A percentile compares a stretch with the other conserved stretches of the same genome.
These are phyloP conservation scores for Hygrocybe coccinea DNA, from an alignment of 768 basidiomycete genomes.

Conservation along the genomic window DNA sequence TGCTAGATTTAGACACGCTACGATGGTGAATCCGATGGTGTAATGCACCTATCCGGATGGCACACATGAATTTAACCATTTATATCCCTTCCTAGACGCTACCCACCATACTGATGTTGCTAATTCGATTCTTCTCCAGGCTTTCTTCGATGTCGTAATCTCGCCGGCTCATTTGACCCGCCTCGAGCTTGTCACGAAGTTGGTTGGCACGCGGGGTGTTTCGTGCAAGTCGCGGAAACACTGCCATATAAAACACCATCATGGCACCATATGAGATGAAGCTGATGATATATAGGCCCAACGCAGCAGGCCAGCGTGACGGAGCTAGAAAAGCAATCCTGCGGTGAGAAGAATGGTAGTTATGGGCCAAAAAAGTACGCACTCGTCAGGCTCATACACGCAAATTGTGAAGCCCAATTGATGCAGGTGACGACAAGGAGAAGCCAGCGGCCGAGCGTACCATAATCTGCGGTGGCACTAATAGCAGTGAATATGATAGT, in stretches of 20 bases:
- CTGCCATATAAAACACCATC: constrained; percentile 72
- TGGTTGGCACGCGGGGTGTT: constrained; percentile 63
- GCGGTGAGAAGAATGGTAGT: neutral
- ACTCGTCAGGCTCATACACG: constrained; percentile 71
- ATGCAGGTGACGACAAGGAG: constrained; percentile 65
- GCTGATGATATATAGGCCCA: constrained; percentile 75
- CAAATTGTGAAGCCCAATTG: constrained; percentile 79
- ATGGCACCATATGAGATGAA: constrained; percentile 79
- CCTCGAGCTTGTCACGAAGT: constrained; percentile 52
- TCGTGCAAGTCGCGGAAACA: constrained; percentile 75
- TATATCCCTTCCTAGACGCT: neutral
- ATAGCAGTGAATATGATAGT: constrained; percentile 78
- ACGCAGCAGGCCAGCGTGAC: constrained; percentile 66
- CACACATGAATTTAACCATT: neutral
- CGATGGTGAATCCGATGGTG: constrained; percentile 69
- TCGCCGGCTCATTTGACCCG: constrained; percentile 53
- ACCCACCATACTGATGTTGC: constrained; percentile 75
- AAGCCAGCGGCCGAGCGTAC: constrained; percentile 73
- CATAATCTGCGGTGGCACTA: constrained; percentile 69
- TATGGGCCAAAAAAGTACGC: constrained; percentile 16
- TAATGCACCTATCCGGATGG: constrained; percentile 52
- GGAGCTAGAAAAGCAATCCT: constrained; percentile 39
- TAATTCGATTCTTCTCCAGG: constrained; percentile 78
- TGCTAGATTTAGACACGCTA: constrained; percentile 61
- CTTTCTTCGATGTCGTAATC: constrained; percentile 73